phyloP scores from a whole-genome alignment of 176 grass and related monocot genomes.

The Rhipidocladum racemiflorum region DNA sequence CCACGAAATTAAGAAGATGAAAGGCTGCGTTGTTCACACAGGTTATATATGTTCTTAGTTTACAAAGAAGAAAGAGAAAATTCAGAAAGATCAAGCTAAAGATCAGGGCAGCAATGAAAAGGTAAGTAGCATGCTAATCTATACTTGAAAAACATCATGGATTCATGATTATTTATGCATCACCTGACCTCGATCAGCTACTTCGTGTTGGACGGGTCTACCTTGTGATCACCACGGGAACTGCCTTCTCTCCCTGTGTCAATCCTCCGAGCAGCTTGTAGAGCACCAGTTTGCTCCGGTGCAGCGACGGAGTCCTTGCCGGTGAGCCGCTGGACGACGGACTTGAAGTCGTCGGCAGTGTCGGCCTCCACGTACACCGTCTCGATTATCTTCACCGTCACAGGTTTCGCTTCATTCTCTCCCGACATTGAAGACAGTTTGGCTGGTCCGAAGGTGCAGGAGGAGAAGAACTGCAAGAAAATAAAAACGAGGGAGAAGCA shows the following conservation, averaged over 20 bases:
- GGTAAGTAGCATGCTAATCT: neutral
- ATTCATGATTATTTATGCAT: neutral
- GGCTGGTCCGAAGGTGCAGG: neutral
- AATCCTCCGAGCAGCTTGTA: neutral
- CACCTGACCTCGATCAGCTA: slow-evolving; percentile 5
- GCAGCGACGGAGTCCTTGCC: slow-evolving; percentile 30
- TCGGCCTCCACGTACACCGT: slow-evolving; percentile 63
- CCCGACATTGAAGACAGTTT: slow-evolving; percentile 37
- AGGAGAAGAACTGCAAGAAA: neutral
- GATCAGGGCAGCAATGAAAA: neutral
- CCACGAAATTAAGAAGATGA: neutral
- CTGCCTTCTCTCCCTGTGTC: neutral
- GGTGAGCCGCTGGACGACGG: slow-evolving; percentile 65
- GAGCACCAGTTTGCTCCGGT: neutral
- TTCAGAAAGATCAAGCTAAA: neutral
- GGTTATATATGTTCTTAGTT: neutral
- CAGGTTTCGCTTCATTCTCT: slow-evolving; percentile 7
- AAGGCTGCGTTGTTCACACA: neutral
- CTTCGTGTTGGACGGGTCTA: neutral
- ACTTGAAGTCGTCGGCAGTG: slow-evolving; percentile 57
- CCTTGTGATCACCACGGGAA: neutral
- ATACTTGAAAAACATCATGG: neutral
- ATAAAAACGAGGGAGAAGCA: neutral
- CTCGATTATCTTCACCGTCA: slow-evolving; percentile 70
- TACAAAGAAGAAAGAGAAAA: neutral